Evolutionary conservation across 2,329 filamentous ascomycete species (phyloP), one percentile per base, ranked within the genome.

Genomic region (Penicillium sp.): DNA sequence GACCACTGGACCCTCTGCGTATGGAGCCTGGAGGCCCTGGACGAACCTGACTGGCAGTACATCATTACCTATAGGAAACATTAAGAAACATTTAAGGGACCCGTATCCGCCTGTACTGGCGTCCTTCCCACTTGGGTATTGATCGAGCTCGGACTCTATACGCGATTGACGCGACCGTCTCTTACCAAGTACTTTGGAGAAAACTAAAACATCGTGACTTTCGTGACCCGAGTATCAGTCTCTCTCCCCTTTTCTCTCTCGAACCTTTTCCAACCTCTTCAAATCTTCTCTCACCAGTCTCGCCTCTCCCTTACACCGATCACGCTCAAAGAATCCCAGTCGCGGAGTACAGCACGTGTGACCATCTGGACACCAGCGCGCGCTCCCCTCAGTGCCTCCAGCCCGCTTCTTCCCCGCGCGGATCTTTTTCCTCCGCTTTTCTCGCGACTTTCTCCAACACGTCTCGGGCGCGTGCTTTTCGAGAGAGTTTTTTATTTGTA

Each of bases 151-250:
- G 11, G 32, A 24, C 39, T 53, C 53, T 59, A 58, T 54, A 60
- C 57, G 57, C 57, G 57, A 56, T 59, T 52, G 53, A 60, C 57
- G 57, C 57, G 57, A 49, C 54, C 51, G 51, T 58, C 53, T 56
- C 51, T 36, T 42, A 39, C 45, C 49, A n/a, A 13, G 33, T 9
- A 32, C 35, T 34, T 27, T 42, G 34, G 34, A 12, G 47, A 38
- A 18, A 28, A 42, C 34, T 18, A 18, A 18, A 35, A 6, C 13
- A 25, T 25, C 32, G 25, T 46, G 18, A 24, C 41, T 18, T 46
- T 33, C 6, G 33, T 18, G 18, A 18, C 18, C 18, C 18, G 18
- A 18, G 18, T 18, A 18, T 18, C 18, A 18, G 18, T 18, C 18
- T 18, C 18, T 18, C 18, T 18, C 18, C 33, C 18, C 27, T 26